Evolutionary conservation across 129 eudicot genomes (phyloP).

Genomic region (Lonicera japonica): DNA sequence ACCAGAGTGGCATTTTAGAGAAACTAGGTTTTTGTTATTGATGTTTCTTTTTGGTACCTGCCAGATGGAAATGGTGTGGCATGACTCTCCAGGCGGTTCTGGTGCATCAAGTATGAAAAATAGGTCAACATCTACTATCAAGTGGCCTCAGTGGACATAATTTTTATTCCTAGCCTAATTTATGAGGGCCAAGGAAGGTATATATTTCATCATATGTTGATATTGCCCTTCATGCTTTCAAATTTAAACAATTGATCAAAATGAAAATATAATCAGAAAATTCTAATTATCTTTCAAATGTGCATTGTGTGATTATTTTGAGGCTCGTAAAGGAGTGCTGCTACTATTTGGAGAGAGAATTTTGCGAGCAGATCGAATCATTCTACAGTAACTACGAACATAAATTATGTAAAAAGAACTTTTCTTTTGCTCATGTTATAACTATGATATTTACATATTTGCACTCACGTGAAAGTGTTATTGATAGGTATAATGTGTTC

Average conservation of each 20-base stretch:
- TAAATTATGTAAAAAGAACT: background rate
- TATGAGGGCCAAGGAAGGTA: background rate
- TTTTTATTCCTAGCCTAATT: background rate
- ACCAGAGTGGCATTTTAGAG: no score
- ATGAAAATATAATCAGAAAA: no score
- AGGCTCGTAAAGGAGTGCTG: background rate
- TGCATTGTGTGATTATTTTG: background rate
- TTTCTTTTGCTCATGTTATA: background rate
- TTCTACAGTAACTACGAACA: background rate
- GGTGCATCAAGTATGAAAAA: slow-evolving; percentile 50
- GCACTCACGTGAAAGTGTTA: background rate
- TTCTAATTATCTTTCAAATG: background rate
- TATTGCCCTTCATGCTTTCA: background rate
- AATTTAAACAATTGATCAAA: background rate
- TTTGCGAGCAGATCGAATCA: background rate
- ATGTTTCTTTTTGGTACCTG: slow-evolving; percentile 7
- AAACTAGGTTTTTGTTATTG: slow-evolving; percentile 11
- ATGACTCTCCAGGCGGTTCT: slow-evolving; percentile 44
- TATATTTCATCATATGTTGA: background rate
- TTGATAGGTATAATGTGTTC: background rate
- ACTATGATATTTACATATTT: background rate
- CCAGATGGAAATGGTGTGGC: slow-evolving; percentile 93
- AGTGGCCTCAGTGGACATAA: slow-evolving; percentile 40
- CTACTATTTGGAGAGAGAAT: background rate
- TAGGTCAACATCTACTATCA: slow-evolving; percentile 36